Base-by-base conservation (phyloP, 2,329 filamentous ascomycete genomes). In the Amphichorda felina region DNA sequence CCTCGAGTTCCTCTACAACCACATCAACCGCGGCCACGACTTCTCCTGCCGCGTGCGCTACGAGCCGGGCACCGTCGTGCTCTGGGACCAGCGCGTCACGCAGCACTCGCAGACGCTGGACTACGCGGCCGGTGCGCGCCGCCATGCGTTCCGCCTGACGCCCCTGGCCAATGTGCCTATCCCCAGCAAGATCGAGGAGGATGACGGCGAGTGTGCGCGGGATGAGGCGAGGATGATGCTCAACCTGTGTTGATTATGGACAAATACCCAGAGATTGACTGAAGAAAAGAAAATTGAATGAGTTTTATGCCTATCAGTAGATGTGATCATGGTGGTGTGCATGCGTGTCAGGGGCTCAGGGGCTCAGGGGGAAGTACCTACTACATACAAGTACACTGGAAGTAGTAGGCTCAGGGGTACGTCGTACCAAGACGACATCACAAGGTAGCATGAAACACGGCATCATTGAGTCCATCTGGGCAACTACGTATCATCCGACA, bases 61-160 rank as follows among this genome's bases (percentile, higher is more conserved):
- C 82, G 73, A 73, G 43, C 64, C 72, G 25, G 72, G 74, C 8
- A 86, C 80, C 0, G 82, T 88, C 0, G 79, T 87, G 3, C 77
- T 87, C 2, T 88, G 82, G 82, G 82, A 87, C 54, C 86, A 86
- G 59, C 69, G 81, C 19, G 74, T 86, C 2, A 84, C 79, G 10
- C 68, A 73, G 43, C 82, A 89, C 52, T 78, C 79, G 8, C 82
- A 82, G 2, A 60, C 86, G 28, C 61, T 86, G 10, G 82, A 88
- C 68, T 34, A 34, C 11, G 16, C 32, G 8, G 32, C 32, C 19
- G 32, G 32, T 15, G 22, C 13, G 9, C 18, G 32, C 4, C 32
- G 83, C 36, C 82, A 88, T 58, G 56, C 87, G 39, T 82, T 82
- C 5, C 68, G 82, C 33, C 76, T 88, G 47, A 86, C 82, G 5